phyloP scores from a whole-genome alignment of 148 eudicot genomes.

The Cornus controversa region DNA sequence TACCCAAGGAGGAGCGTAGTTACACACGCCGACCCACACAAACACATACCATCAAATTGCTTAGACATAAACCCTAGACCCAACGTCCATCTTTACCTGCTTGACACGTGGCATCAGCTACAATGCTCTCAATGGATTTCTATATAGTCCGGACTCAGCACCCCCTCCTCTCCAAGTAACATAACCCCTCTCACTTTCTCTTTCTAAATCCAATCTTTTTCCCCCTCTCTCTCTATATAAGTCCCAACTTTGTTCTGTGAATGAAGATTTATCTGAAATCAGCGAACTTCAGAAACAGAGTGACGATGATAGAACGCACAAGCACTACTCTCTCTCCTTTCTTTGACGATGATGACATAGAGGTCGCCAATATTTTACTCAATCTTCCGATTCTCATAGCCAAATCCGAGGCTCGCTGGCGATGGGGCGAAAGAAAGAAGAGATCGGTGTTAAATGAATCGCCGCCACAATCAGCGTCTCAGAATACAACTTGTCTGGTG shows the following conservation, averaged over 20 bases:
- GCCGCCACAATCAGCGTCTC: too few species aligned
- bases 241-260: too few species aligned
- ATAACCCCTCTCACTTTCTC: conserved; percentile 15
- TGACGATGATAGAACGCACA: neutral
- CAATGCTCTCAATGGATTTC: neutral
- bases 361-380: conserved; percentile 18
- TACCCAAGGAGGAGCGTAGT: too few species aligned
- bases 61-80: conserved; percentile 23
- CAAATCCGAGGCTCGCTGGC: neutral
- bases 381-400: conserved; percentile 6
- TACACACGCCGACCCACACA: too few species aligned
- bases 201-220: neutral
- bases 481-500: too few species aligned
- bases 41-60: too few species aligned
- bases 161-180: too few species aligned
- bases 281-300: neutral
- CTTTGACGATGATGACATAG: conserved; percentile 12
- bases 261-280: too few species aligned
- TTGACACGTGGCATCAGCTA: conserved; percentile 32
- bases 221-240: neutral
- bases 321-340: too few species aligned
- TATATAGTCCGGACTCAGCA: too few species aligned
- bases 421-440: conserved; percentile 20
- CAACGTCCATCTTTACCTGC: conserved; percentile 16
- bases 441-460: conserved; percentile 19